Evolutionary conservation across 176 grass and related monocot species (phyloP).

Genomic region (Phoenix roebelenii): DNA sequence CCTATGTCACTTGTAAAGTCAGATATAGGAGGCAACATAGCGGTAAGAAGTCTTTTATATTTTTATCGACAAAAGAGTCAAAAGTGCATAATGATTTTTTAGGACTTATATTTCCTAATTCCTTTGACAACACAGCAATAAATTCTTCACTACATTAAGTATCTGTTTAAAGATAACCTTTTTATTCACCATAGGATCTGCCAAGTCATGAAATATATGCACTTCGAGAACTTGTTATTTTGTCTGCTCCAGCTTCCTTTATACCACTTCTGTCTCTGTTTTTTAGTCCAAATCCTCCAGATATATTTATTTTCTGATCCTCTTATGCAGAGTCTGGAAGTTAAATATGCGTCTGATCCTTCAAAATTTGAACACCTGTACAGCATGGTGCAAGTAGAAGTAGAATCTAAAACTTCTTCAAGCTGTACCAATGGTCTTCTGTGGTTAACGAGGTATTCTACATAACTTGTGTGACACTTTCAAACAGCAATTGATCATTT

Average conservation of each 20-base stretch:
- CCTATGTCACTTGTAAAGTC: conserved; percentile 70
- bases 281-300: background rate
- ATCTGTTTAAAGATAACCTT: no score
- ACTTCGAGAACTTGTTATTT: no score
- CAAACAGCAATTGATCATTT: no score
- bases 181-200: no score
- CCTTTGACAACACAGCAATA: no score
- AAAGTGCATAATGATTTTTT: no score
- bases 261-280: background rate
- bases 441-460: conserved; percentile 76
- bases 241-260: conserved; percentile 8
- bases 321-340: conserved; percentile 67
- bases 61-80: background rate
- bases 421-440: conserved; percentile 98
- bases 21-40: conserved; percentile 81
- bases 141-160: no score
- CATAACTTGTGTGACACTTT: no score
- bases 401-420: conserved; percentile 79
- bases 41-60: conserved; percentile 26
- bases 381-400: conserved; percentile 82
- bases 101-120: no score
- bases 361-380: conserved; percentile 80
- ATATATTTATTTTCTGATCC: background rate
- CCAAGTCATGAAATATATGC: no score
- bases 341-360: conserved; percentile 58